Conservation (phyloP, 805 yeast genomes). For the Peterozyma xylosa region DNA sequence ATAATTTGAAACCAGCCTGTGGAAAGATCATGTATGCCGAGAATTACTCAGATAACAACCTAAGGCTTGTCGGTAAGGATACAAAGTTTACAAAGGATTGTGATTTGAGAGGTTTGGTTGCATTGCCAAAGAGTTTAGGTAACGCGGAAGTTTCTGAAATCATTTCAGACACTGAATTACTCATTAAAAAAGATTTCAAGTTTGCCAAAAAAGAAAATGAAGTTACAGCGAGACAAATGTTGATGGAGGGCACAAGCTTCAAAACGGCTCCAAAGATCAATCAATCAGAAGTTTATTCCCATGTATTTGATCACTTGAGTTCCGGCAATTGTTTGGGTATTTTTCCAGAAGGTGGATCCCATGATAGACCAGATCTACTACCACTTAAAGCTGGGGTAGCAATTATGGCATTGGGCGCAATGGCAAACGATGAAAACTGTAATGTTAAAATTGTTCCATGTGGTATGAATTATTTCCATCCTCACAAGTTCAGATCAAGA, state of each 20-base stretch:
- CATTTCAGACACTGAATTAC: constrained; percentile 62
- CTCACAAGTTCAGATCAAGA: constrained; percentile 90
- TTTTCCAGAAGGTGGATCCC: constrained; percentile 98
- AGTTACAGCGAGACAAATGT: constrained; percentile 28
- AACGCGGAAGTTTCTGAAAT: constrained; percentile 63
- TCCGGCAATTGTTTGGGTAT: constrained; percentile 82
- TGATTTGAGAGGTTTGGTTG: not conserved
- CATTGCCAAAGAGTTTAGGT: constrained; percentile 64
- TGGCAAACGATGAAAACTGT: constrained; percentile 67
- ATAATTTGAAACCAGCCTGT: constrained; percentile 56
- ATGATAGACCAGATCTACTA: constrained; percentile 83
- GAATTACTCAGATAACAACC: constrained; percentile 39
- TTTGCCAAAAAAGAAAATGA: constrained; percentile 27
- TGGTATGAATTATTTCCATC: constrained; percentile 96
- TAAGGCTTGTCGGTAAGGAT: constrained; percentile 51
- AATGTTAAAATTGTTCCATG: constrained; percentile 89
- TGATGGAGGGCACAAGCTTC: constrained; percentile 47
- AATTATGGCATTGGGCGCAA: constrained; percentile 94
- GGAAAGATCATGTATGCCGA: constrained; percentile 49
- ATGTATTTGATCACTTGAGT: constrained; percentile 78
- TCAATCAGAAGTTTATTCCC: constrained; percentile 75
- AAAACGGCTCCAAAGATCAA: constrained; percentile 79
- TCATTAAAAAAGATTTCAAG: constrained; percentile 62
- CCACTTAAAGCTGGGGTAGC: constrained; percentile 98
- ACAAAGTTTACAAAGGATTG: constrained; percentile 39